Evolutionary conservation across 768 basidiomycete species (phyloP).

Genomic region (Mycena belliarum): DNA sequence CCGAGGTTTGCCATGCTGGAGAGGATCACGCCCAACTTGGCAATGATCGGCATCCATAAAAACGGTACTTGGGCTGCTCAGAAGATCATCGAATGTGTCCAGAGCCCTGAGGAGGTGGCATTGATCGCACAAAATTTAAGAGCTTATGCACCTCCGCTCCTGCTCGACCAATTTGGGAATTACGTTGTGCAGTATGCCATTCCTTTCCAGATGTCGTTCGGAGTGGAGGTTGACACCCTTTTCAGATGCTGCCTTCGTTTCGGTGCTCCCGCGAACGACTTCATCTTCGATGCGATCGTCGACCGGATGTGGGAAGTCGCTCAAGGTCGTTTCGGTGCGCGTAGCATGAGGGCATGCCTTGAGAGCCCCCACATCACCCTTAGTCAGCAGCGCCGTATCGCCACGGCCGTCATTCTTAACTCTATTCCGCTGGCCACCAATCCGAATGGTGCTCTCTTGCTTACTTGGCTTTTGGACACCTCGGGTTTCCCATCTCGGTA

Average conservation of each 20-base stretch:
- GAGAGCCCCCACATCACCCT: slow-evolving; percentile 86
- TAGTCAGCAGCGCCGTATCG: slow-evolving; percentile 93
- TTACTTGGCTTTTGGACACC: slow-evolving; percentile 96
- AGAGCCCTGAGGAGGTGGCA: slow-evolving; percentile 81
- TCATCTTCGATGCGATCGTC: slow-evolving; percentile 96
- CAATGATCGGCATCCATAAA: slow-evolving; percentile 98
- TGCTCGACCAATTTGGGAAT: slow-evolving; percentile 92
- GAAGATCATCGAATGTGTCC: slow-evolving; percentile 96
- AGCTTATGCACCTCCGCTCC: slow-evolving; percentile 89
- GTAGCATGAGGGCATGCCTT: slow-evolving; percentile 95
- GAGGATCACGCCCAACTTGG: slow-evolving; percentile 88
- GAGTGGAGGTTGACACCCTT: not conserved
- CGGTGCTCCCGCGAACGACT: slow-evolving; percentile 86
- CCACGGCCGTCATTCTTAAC: slow-evolving; percentile 92
- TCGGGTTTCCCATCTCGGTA: slow-evolving; percentile 96
- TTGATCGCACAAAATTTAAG: slow-evolving; percentile 85
- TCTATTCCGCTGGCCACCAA: slow-evolving; percentile 97
- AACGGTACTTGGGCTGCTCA: slow-evolving; percentile 99
- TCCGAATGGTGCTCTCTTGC: slow-evolving; percentile 91
- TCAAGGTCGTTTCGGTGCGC: slow-evolving; percentile 95
- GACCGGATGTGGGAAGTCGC: slow-evolving; percentile 99
- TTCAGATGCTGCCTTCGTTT: slow-evolving; percentile 87
- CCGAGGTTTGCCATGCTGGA: slow-evolving; percentile 92
- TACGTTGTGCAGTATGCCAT: slow-evolving; percentile 80
- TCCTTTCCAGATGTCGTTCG: not conserved